These are phyloP conservation scores for Gaertneriomyces semiglobifer DNA, from an alignment of 192 early-diverging fungal species.

Conservation along the genomic window DNA sequence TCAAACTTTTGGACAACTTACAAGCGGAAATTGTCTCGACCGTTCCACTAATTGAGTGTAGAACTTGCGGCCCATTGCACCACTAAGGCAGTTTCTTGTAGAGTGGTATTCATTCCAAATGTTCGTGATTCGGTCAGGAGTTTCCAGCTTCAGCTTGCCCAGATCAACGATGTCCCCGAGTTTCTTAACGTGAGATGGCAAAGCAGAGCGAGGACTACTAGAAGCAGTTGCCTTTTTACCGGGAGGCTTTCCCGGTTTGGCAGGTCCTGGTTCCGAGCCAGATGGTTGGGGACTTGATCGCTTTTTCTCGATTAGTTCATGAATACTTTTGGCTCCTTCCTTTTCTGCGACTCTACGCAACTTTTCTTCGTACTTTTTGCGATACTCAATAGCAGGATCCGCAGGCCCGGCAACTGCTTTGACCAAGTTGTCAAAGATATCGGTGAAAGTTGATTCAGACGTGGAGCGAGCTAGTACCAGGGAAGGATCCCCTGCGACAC, in stretches of 20 bases:
- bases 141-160: slow-evolving; percentile 26
- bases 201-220: neutral
- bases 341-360: slow-evolving; percentile 52
- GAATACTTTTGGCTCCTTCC: slow-evolving; percentile 46
- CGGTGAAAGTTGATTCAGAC: neutral
- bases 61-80: slow-evolving; percentile 56
- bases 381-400: neutral
- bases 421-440: slow-evolving; percentile 9
- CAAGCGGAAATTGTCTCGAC: slow-evolving; percentile 56
- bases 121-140: slow-evolving; percentile 36
- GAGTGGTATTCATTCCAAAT: slow-evolving; percentile 77
- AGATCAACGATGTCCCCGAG: slow-evolving; percentile 45
- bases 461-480: neutral
- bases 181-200: slow-evolving; percentile 36
- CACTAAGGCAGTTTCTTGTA: slow-evolving; percentile 57
- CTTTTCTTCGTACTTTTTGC: slow-evolving; percentile 62
- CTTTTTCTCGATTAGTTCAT: slow-evolving; percentile 40
- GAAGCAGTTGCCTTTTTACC: slow-evolving; percentile 1
- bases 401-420: slow-evolving; percentile 2
- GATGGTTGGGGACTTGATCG: slow-evolving; percentile 6
- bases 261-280: slow-evolving; percentile 1
- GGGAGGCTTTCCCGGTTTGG: neutral
- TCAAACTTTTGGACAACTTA: slow-evolving; percentile 25
- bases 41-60: slow-evolving; percentile 56
- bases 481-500: neutral